Conservation (phyloP, 2,329 filamentous ascomycete genomes). For the Xylaria sp. region DNA sequence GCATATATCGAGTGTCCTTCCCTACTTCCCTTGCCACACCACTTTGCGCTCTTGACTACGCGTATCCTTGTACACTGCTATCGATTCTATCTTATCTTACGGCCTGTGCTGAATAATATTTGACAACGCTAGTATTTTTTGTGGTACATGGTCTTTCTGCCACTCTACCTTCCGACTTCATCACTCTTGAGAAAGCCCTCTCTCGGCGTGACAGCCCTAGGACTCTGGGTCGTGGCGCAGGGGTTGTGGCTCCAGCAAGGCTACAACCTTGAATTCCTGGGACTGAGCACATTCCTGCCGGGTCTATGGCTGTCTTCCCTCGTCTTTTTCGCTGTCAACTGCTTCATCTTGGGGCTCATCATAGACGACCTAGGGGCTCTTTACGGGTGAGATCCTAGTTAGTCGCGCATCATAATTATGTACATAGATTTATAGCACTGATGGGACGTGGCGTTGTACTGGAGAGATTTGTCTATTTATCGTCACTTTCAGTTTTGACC, state of each 20-base stretch:
- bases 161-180: conserved; percentile 87
- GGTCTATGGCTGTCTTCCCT: conserved; percentile 82
- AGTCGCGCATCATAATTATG: neutral
- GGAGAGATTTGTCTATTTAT: conserved; percentile 32
- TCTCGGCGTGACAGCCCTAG: conserved; percentile 72
- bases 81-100: neutral
- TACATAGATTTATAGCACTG: neutral
- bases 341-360: conserved; percentile 86
- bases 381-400: neutral
- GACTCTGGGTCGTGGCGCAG: conserved; percentile 81
- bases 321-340: conserved; percentile 85
- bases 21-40: neutral
- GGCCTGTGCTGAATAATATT: conserved; percentile 31
- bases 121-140: conserved; percentile 82
- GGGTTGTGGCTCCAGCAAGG: conserved; percentile 80
- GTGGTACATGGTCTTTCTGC: conserved; percentile 95
- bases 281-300: conserved; percentile 83
- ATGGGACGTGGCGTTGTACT: neutral
- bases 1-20: neutral
- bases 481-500: conserved; percentile 25
- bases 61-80: neutral
- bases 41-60: neutral
- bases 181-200: conserved; percentile 71
- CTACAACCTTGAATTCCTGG: conserved; percentile 82
- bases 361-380: conserved; percentile 68